phyloP scores from a whole-genome alignment of 2,329 filamentous ascomycete species.

The Colletotrichum sidae region DNA sequence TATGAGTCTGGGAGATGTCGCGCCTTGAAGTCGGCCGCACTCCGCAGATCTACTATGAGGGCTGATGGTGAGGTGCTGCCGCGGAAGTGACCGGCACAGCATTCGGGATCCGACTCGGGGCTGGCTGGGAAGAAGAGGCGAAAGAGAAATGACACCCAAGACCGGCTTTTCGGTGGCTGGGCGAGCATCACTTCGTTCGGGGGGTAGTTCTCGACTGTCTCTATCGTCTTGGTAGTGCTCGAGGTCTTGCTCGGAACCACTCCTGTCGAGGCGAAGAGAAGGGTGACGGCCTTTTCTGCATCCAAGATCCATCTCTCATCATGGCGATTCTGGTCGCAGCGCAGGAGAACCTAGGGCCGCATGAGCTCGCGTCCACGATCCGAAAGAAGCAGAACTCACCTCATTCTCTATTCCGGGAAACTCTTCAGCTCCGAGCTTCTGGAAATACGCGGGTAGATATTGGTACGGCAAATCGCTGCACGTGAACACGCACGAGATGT shows the following conservation, averaged over 20 bases:
- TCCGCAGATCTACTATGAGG: background rate
- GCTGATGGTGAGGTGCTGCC: background rate
- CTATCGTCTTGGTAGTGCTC: too few species aligned
- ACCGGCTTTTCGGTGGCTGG: background rate
- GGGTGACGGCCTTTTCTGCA: conserved; percentile 30
- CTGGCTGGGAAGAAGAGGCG: background rate
- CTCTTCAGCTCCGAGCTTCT: conserved; percentile 11
- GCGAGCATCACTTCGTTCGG: too few species aligned
- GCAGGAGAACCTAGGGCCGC: conserved; percentile 39
- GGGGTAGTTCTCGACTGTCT: too few species aligned
- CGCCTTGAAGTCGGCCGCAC: conserved; percentile 6
- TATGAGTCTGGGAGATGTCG: conserved; percentile 27
- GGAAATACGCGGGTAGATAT: conserved; percentile 14
- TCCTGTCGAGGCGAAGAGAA: conserved; percentile 22
- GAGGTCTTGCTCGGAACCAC: background rate
- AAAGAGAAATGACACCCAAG: background rate
- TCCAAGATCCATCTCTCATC: conserved; percentile 44
- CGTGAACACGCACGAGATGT: conserved; percentile 29
- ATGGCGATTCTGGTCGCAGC: conserved; percentile 42
- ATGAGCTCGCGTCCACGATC: background rate
- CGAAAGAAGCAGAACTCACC: rapidly evolving
- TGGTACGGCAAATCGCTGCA: conserved; percentile 34
- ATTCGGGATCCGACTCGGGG: rapidly evolving
- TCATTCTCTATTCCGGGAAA: conserved; percentile 26
- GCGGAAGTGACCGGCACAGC: background rate